phyloP scores from a whole-genome alignment of 2,329 filamentous ascomycete species.

The Amesomyces nigricolor region DNA sequence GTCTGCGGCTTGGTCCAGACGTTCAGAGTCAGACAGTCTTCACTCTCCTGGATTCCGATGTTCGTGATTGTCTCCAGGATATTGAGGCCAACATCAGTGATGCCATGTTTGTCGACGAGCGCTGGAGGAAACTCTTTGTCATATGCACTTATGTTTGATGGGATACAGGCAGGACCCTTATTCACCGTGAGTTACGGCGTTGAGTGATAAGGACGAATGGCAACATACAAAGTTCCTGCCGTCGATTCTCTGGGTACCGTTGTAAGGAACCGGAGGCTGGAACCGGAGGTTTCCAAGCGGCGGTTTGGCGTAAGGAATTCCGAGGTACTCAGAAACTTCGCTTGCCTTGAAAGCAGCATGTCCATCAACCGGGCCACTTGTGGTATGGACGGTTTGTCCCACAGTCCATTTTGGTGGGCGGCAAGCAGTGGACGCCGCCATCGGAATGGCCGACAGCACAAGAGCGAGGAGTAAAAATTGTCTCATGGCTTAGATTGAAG shows the following conservation, averaged over 20 bases:
- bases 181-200: neutral
- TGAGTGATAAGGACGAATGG: neutral
- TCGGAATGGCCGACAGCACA: neutral
- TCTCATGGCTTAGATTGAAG: neutral
- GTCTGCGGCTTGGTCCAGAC: slow-evolving; percentile 34
- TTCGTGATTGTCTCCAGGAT: neutral
- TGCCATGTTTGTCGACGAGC: slow-evolving; percentile 26
- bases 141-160: slow-evolving; percentile 12
- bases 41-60: slow-evolving; percentile 22
- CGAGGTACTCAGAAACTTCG: slow-evolving; percentile 35
- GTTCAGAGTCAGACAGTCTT: slow-evolving; percentile 38
- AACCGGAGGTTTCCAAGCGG: slow-evolving; percentile 28
- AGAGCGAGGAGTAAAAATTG: neutral
- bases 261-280: slow-evolving; percentile 27
- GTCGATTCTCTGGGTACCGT: slow-evolving; percentile 16
- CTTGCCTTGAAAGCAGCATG: slow-evolving; percentile 29
- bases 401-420: slow-evolving; percentile 9
- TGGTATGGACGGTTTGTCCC: slow-evolving; percentile 28
- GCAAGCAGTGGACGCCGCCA: neutral
- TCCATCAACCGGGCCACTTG: slow-evolving; percentile 32
- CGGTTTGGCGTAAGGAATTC: slow-evolving; percentile 30
- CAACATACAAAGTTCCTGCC: slow-evolving; percentile 19
- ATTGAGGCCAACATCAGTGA: slow-evolving; percentile 23
- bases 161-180: slow-evolving; percentile 5
- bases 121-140: slow-evolving; percentile 24